Evolutionary conservation across 495 filamentous ascomycete species (phyloP).

Genomic region (Penicillium dipodomyicola): DNA sequence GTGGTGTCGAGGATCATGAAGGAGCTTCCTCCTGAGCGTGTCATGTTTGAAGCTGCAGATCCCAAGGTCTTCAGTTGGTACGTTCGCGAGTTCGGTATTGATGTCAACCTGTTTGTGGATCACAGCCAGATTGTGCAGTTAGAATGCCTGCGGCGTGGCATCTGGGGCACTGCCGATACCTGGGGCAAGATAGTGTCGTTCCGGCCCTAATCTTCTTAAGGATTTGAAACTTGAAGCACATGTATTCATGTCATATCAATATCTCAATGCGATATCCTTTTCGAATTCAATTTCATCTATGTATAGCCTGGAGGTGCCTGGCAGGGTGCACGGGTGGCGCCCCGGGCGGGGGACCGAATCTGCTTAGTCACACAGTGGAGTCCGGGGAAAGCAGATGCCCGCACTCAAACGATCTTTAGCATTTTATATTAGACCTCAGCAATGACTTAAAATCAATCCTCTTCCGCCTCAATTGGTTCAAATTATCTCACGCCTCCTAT

Average conservation of each 20-base stretch:
- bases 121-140: constrained; percentile 61
- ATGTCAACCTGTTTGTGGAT: constrained; percentile 60
- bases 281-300: background rate
- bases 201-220: constrained; percentile 17
- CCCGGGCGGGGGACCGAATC: background rate
- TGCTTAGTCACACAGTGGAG: constrained; percentile 8
- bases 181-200: constrained; percentile 58
- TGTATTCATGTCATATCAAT: background rate
- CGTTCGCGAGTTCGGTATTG: constrained; percentile 57
- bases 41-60: constrained; percentile 64
- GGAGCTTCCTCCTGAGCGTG: constrained; percentile 51
- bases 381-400: constrained; percentile 22
- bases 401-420: background rate
- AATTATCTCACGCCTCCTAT: background rate
- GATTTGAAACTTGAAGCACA: background rate
- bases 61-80: constrained; percentile 60
- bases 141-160: constrained; percentile 50
- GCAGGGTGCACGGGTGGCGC: background rate
- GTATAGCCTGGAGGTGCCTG: background rate
- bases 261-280: background rate
- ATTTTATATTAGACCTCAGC: background rate
- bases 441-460: constrained; percentile 1
- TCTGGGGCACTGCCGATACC: constrained; percentile 57
- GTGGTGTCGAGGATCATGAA: constrained; percentile 55
- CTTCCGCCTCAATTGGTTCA: background rate